Evolutionary conservation across 805 yeast genomes (phyloP).

Genomic region (Lipomyces sp.): DNA sequence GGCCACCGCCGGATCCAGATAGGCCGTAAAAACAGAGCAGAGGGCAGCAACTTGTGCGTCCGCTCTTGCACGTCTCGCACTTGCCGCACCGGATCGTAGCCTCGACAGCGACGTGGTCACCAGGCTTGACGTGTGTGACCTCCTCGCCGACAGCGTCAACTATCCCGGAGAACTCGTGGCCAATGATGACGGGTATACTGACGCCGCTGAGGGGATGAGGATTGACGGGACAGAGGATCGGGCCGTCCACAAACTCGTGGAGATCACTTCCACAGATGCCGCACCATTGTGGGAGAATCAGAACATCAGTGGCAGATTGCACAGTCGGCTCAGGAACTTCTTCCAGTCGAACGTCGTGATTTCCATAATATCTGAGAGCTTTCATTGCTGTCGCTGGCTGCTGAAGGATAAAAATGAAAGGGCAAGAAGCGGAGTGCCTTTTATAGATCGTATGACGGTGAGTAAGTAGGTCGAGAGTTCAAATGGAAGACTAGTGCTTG

Average conservation of each 20-base stretch:
- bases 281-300: constrained; percentile 38
- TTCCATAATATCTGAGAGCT: constrained; percentile 25
- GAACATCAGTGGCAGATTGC: constrained; percentile 19
- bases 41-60: constrained; percentile 53
- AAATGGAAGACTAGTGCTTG: no score
- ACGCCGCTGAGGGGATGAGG: constrained; percentile 43
- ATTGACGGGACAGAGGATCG: constrained; percentile 49
- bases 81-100: constrained; percentile 56
- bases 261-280: constrained; percentile 66
- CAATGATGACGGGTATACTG: constrained; percentile 48
- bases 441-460: no score
- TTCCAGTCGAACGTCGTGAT: constrained; percentile 22
- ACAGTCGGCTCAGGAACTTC: constrained; percentile 21
- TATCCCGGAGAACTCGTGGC: constrained; percentile 54
- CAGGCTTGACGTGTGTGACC: constrained; percentile 46
- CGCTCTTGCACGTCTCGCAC: constrained; percentile 52
- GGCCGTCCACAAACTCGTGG: constrained; percentile 57
- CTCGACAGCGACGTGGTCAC: constrained; percentile 62
- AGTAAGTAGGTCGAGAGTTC: no score
- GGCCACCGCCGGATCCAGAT: constrained; percentile 56
- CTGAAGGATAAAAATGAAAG: background rate
- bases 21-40: constrained; percentile 50
- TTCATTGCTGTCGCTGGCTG: constrained; percentile 6
- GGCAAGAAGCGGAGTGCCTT: no score
- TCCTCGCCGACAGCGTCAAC: constrained; percentile 46